These are phyloP conservation scores for Dioscorea cayenensis DNA, from an alignment of 116 monocot species.

Conservation along the genomic window DNA sequence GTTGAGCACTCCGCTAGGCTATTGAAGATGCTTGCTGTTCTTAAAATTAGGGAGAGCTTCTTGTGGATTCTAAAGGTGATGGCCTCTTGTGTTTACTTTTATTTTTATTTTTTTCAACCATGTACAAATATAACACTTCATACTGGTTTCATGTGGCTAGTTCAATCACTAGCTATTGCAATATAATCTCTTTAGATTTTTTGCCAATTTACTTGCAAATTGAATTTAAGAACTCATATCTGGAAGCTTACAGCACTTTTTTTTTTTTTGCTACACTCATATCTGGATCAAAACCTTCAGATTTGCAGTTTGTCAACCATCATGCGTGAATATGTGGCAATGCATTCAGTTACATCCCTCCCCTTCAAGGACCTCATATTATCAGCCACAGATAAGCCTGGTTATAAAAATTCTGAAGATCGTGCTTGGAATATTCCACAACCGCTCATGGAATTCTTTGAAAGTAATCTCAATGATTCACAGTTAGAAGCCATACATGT, in stretches of 20 bases:
- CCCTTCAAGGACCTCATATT: conserved; percentile 94
- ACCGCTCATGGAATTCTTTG: conserved; percentile 78
- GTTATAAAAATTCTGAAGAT: conserved; percentile 29
- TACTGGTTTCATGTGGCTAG: not conserved
- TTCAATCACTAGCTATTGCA: not conserved
- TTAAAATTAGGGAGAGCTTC: conserved; percentile 30
- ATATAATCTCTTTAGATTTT: too few species aligned
- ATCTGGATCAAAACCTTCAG: conserved; percentile 24
- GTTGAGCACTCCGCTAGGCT: conserved; percentile 52
- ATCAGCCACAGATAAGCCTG: conserved; percentile 50
- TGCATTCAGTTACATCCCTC: conserved; percentile 72
- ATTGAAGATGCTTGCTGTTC: conserved; percentile 37
- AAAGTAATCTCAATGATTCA: conserved; percentile 74
- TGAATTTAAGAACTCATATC: too few species aligned
- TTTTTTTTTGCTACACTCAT: not conserved
- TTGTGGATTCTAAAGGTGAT: conserved; percentile 64
- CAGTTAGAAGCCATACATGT: conserved; percentile 87
- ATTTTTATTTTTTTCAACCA: not conserved
- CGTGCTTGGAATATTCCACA: conserved; percentile 74
- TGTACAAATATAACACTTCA: not conserved
- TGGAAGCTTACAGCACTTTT: too few species aligned
- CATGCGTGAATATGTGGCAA: conserved; percentile 75
- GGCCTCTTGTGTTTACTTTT: not conserved
- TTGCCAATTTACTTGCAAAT: too few species aligned
- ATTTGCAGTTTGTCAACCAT: conserved; percentile 97